Base-by-base conservation (phyloP, 106 monocot species). In the Hemerocallis citrina region DNA sequence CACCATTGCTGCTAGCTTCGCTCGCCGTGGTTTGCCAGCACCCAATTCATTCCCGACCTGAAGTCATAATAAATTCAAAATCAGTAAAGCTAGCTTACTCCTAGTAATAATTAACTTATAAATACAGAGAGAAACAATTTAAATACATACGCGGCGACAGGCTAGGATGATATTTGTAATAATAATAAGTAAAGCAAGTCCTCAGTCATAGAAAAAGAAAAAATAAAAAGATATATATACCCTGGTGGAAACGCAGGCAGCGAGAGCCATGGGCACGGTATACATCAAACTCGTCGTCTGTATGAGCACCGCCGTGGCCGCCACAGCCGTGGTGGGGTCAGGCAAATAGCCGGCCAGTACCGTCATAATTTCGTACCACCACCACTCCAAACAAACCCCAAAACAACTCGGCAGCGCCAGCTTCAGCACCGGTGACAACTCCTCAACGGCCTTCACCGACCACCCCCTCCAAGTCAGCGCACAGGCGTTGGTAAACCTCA, bases 211-310 rank as follows among this genome's bases (percentile, higher is more conserved):
- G 8, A 15, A 57, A 5, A 34, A 12, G 6, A 17, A 57, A 15
- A 33, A 36, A 30, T 7, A 48, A 15, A 35, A 52, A 34, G 20
- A 25, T 57, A n/a, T n/a, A n/a, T n/a, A n/a, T 36, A 95, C 95
- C 74, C 95, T 47, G n/a, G 89, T 79, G 50, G 86, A 90, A 46
- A 90, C 90, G 56, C 90, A 86, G 13, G 84, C 95, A 19, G 84
- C 86, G 21, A 96, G 84, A 1, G 75, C 82, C 90, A 90, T 90
- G 35, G 95, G 95, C 4, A 96, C 61, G 6, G 86, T 86, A 74
- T 96, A 96, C 90, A 96, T 90, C 49, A 96, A 47, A 50, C 86
- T 84, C n/a, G 95, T 96, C 15, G 95, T 90, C 63, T 96, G 90
- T 21, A 96, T 96, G 47, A 96, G 83, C 5, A 96, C 70, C 3